Evolutionary conservation across 345 rosid species (phyloP).

Genomic region (Acer negundo): DNA sequence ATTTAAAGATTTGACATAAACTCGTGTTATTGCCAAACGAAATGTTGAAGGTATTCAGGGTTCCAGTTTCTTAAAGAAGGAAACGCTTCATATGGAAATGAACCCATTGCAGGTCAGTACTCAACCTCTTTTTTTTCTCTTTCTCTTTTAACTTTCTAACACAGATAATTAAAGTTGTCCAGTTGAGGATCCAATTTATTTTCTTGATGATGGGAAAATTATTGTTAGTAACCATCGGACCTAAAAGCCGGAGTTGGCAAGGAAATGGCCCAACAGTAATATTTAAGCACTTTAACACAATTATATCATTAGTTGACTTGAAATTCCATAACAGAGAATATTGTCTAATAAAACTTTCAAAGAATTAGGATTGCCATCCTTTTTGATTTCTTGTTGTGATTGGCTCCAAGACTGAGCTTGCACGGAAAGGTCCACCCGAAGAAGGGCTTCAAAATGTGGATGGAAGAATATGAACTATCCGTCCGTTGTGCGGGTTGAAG

Average conservation of each 20-base stretch:
- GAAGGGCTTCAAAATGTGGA: not conserved
- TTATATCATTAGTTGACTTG: not conserved
- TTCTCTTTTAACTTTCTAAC: not conserved
- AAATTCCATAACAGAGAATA: not conserved
- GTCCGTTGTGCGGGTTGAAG: not conserved
- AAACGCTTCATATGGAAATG: slow-evolving; percentile 37
- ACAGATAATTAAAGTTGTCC: not conserved
- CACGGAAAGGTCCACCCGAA: not conserved
- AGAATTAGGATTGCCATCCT: not conserved
- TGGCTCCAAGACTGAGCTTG: not conserved
- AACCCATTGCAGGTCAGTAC: slow-evolving; percentile 43
- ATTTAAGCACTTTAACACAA: too few relatives aligned
- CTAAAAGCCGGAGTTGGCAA: too few relatives aligned
- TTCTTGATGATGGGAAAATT: not conserved
- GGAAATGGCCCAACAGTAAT: too few relatives aligned
- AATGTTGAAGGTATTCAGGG: slow-evolving; percentile 67
- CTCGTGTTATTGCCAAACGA: slow-evolving; percentile 21
- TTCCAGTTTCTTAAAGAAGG: slow-evolving; percentile 63
- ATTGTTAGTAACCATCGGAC: not conserved
- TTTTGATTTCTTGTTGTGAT: not conserved
- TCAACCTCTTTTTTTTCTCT: not conserved
- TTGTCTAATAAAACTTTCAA: not conserved
- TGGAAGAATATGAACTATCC: not conserved
- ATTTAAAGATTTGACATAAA: slow-evolving; percentile 20
- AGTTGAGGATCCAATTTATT: not conserved